Evolutionary conservation across 106 monocot species (phyloP).

Genomic region (Allium fistulosum): DNA sequence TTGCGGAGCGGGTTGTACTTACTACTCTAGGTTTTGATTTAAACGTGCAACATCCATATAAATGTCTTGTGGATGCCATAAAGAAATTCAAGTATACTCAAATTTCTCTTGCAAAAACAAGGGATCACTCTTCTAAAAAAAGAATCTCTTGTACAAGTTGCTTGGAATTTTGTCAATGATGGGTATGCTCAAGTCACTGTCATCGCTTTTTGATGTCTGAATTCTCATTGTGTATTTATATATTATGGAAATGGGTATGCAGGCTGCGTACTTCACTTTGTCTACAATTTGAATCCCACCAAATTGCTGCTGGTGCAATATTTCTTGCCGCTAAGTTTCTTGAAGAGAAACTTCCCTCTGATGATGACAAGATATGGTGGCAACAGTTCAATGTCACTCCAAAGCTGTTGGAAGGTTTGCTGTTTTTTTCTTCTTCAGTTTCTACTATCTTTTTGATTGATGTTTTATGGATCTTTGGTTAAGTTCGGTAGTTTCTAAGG

Average conservation of each 20-base stretch:
- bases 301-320: conserved; percentile 95
- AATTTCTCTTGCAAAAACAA: conserved; percentile 42
- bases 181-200: conserved; percentile 56
- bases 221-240: conserved; percentile 12
- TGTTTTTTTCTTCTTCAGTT: too few relatives aligned
- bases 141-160: conserved; percentile 54
- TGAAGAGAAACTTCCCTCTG: conserved; percentile 88
- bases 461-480: too few relatives aligned
- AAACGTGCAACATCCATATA: conserved; percentile 89
- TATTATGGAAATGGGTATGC: conserved; percentile 31
- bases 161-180: conserved; percentile 99
- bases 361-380: conserved; percentile 96
- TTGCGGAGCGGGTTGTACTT: conserved; percentile 85
- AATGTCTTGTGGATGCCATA: conserved; percentile 91
- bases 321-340: conserved; percentile 97
- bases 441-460: too few relatives aligned
- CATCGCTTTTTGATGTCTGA: conserved; percentile 2
- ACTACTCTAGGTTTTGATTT: conserved; percentile 89
- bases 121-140: too few relatives aligned
- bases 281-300: conserved; percentile 96
- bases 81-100: conserved; percentile 92
- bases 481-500: too few relatives aligned
- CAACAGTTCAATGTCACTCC: conserved; percentile 40
- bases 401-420: conserved; percentile 80
- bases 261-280: conserved; percentile 94